A percentile compares a stretch with the other conserved stretches of the same genome.
Evolutionary conservation across 2,329 filamentous ascomycete genomes (phyloP).

Genomic region (Aspergillus tubingensis): DNA sequence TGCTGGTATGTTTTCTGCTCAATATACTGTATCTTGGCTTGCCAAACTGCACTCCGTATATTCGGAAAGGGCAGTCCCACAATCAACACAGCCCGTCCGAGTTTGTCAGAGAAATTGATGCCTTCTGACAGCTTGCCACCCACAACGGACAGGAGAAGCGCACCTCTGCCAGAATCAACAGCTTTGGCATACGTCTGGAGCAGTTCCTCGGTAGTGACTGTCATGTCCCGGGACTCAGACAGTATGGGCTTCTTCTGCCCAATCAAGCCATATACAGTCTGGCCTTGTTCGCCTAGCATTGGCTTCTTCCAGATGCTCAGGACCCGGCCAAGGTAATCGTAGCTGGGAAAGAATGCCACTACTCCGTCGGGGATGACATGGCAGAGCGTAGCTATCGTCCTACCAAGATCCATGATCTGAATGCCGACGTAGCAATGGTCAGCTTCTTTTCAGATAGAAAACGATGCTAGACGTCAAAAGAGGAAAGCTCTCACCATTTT

Average conservation of each 20-base stretch:
- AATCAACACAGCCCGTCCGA: constrained; percentile 88
- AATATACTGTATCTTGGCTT: constrained; percentile 84
- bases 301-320: constrained; percentile 61
- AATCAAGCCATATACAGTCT: constrained; percentile 35
- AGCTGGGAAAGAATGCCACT: constrained; percentile 94
- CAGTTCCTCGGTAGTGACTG: constrained; percentile 62
- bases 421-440: background rate
- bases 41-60: constrained; percentile 85
- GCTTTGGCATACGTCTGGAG: constrained; percentile 72
- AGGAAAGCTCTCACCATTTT: constrained; percentile 54
- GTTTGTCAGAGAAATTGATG: constrained; percentile 92
- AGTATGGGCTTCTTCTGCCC: constrained; percentile 53
- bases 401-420: constrained; percentile 70
- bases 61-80: constrained; percentile 93
- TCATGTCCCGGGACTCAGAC: constrained; percentile 49
- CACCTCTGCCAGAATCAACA: constrained; percentile 66
- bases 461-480: background rate
- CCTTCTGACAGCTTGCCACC: constrained; percentile 95
- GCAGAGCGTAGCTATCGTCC: constrained; percentile 70
- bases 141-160: constrained; percentile 83
- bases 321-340: constrained; percentile 82
- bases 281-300: constrained; percentile 27
- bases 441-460: constrained; percentile 11
- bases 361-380: constrained; percentile 80
- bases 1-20: constrained; percentile 58